Base-by-base conservation (phyloP, 257 asterid genomes). In the Solanum etuberosum region DNA sequence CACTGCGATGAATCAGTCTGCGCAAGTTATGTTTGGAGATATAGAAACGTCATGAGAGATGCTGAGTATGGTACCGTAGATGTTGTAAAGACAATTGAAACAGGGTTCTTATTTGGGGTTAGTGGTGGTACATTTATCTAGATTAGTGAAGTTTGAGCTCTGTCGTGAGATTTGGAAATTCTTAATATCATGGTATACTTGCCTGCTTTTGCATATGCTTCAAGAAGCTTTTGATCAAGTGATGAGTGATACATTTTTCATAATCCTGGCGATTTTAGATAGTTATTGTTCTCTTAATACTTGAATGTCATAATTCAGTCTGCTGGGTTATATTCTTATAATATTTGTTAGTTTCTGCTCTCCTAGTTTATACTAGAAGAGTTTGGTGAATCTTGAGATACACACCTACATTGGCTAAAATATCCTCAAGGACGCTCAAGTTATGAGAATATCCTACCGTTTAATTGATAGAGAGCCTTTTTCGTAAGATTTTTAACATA, bases 21-120 rank as follows among this genome's bases (percentile, higher is more conserved):
- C 93, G 94, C 90, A 92, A 92, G 97, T 91, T 59, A 77, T 72
- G 37, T 34, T 85, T 65, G 76, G 59, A 63, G 38, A 85, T 72
- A 4, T 27, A 13, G 63, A 63, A 85, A 68, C 68, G 9, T 48
- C 85, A 46, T 27, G 85, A 27, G 32, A 46, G 48, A 70, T 4
- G 67, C 68, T 46, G 84, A 77, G 5, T 77, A 16, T 78, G 81
- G 81, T 31, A 48, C 43, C 27, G 3, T 48, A 16, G 37, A 43
- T 16, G 84, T 48, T 46, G 68, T 81, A 29, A 81, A 81, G 68
- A 81, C 68, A 81, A 46, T 81, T 81, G 68, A 31, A 80, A 48
- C 31, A 29, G 85, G 40, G 43, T 81, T 81, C 29, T 81, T 81
- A 48, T 81, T 48, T 81, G 68, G 85, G 20, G 20, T 80, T 80